A percentile compares a stretch with the other conserved stretches of the same genome.
These are phyloP conservation scores for Lycium ferocissimum DNA, from an alignment of 257 asterid species.

Conservation along the genomic window DNA sequence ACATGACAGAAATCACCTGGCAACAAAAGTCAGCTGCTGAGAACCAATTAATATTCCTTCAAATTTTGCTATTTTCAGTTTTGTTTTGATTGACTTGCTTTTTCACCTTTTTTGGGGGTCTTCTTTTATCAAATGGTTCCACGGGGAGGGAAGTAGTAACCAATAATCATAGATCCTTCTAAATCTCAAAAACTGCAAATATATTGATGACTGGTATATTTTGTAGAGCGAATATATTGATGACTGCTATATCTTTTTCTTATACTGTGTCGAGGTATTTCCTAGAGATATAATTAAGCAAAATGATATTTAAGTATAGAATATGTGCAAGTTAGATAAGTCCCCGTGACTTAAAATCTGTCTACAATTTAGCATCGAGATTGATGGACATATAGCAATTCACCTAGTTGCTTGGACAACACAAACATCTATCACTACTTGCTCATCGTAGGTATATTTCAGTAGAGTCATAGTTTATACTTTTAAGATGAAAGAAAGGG, in stretches of 20 bases:
- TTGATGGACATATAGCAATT: background rate
- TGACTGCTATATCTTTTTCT: background rate
- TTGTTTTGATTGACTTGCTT: background rate
- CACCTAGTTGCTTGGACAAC: background rate
- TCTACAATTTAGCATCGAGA: background rate
- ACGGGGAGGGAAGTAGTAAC: background rate
- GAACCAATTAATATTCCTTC: slow-evolving; percentile 14
- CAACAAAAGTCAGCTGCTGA: slow-evolving; percentile 35
- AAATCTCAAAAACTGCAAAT: background rate
- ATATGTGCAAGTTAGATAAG: background rate
- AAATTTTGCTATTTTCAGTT: background rate
- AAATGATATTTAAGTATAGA: slow-evolving; percentile 4
- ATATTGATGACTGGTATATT: background rate
- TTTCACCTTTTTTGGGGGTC: background rate
- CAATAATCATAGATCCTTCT: background rate
- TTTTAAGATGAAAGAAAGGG: slow-evolving; percentile 18
- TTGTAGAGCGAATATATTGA: background rate
- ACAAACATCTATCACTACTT: background rate
- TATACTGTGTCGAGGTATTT: background rate
- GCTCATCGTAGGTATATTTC: background rate
- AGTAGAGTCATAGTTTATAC: background rate
- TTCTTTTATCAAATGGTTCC: slow-evolving; percentile 6
- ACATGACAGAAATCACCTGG: slow-evolving; percentile 98
- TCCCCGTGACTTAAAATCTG: background rate
- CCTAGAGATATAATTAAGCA: background rate